Evolutionary conservation across 148 eudicot genomes (phyloP).

Genomic region (Diospyros lotus): DNA sequence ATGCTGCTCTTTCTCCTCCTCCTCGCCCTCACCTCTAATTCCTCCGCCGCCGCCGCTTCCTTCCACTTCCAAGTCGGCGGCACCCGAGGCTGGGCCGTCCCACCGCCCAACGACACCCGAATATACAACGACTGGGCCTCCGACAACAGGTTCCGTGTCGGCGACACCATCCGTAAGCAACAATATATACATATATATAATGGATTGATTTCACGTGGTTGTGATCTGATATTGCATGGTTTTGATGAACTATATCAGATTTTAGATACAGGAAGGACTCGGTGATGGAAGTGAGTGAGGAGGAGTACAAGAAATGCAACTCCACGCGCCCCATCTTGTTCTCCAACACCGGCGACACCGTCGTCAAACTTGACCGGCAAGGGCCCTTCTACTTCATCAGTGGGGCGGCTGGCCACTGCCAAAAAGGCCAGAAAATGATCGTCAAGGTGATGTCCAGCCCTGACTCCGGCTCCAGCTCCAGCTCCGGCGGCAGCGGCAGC

Average conservation of each 20-base stretch:
- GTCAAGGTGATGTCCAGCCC: constrained; percentile 29
- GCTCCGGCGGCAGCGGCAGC: neutral
- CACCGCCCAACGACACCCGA: constrained; percentile 28
- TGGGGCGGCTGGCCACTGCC: constrained; percentile 38
- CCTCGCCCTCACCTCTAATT: constrained; percentile 5
- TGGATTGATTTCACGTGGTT: too few species aligned
- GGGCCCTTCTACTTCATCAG: constrained; percentile 54
- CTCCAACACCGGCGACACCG: constrained; percentile 37
- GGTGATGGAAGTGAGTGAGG: constrained; percentile 33
- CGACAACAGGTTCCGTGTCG: constrained; percentile 27
- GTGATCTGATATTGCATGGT: neutral
- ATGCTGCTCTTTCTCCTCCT: neutral
- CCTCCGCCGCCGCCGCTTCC: constrained; percentile 11
- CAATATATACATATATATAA: too few species aligned
- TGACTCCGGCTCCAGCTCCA: constrained; percentile 3
- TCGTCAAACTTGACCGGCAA: constrained; percentile 23
- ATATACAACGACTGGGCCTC: constrained; percentile 48
- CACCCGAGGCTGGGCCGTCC: constrained; percentile 34
- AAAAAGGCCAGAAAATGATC: constrained; percentile 35
- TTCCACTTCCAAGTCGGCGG: constrained; percentile 42
- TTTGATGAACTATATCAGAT: constrained; percentile 10
- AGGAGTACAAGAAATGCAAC: constrained; percentile 36
- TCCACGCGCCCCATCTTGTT: constrained; percentile 33
- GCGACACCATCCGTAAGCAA: constrained; percentile 42
- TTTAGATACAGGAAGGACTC: constrained; percentile 49